Conservation (phyloP, 495 filamentous ascomycete genomes). For the Lineolata rhizophorae region DNA sequence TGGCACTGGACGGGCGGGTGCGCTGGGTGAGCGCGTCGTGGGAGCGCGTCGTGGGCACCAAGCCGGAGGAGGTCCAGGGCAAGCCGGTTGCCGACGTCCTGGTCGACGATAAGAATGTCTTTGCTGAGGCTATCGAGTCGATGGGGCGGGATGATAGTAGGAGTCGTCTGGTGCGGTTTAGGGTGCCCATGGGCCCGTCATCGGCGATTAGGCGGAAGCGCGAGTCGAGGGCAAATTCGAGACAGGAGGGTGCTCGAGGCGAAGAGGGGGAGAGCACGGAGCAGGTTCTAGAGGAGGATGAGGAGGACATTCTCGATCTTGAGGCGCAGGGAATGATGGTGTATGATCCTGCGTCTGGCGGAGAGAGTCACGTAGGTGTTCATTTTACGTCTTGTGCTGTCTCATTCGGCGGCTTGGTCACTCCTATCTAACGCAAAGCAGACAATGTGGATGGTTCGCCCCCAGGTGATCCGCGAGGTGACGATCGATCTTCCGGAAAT, state of each 20-base stretch:
- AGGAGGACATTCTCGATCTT: constrained; percentile 42
- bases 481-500: constrained; percentile 81
- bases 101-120: constrained; percentile 45
- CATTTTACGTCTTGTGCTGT: background rate
- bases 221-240: constrained; percentile 1
- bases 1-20: constrained; percentile 69
- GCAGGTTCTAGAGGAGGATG: constrained; percentile 17
- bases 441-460: constrained; percentile 99
- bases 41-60: constrained; percentile 74
- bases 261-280: constrained; percentile 8
- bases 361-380: constrained; percentile 65
- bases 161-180: constrained; percentile 79
- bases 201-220: constrained; percentile 37
- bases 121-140: constrained; percentile 59
- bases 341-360: constrained; percentile 70
- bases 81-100: constrained; percentile 62
- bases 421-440: constrained; percentile 15
- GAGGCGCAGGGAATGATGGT: constrained; percentile 97
- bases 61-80: constrained; percentile 48
- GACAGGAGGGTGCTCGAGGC: constrained; percentile 1
- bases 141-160: constrained; percentile 86
- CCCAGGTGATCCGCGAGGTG: constrained; percentile 72
- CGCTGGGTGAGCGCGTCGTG: constrained; percentile 96
- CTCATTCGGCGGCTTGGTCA: background rate
- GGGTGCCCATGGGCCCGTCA: constrained; percentile 48